These are phyloP conservation scores for Melastoma candidum DNA, from an alignment of 441 rosid species.

Conservation along the genomic window DNA sequence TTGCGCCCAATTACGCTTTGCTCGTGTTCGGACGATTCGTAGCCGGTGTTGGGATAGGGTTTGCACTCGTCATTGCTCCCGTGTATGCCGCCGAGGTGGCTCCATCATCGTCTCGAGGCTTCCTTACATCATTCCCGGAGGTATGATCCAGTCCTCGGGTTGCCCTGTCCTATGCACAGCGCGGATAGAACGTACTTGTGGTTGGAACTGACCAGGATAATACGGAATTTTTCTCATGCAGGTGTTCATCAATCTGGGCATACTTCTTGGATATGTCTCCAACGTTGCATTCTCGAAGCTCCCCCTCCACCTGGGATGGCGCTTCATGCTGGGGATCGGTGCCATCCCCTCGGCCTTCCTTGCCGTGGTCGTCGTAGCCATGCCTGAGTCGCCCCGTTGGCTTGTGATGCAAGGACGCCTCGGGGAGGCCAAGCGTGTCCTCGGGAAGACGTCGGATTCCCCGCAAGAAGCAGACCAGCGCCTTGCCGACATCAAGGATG, in stretches of 20 bases:
- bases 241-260: conserved; percentile 4
- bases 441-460: neutral
- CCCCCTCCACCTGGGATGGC: conserved; percentile 2
- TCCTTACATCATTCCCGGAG: too few species aligned
- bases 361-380: neutral
- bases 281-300: conserved; percentile 5
- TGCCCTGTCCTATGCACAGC: too few species aligned
- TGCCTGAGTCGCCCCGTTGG: conserved; percentile 10
- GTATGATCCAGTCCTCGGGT: too few species aligned
- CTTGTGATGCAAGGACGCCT: conserved; percentile 10
- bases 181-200: too few species aligned
- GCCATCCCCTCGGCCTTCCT: conserved; percentile 1
- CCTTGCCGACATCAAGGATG: conserved; percentile 8
- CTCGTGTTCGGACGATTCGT: too few species aligned
- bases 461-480: neutral
- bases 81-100: too few species aligned
- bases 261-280: conserved; percentile 9
- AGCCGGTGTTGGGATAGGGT: too few species aligned
- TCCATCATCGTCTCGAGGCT: too few species aligned
- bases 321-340: conserved; percentile 4
- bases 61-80: too few species aligned
- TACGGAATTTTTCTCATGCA: neutral
- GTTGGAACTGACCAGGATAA: too few species aligned
- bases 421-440: neutral
- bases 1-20: too few species aligned